Base-by-base conservation (phyloP, 345 rosid genomes). In the Dovyalis caffra region DNA sequence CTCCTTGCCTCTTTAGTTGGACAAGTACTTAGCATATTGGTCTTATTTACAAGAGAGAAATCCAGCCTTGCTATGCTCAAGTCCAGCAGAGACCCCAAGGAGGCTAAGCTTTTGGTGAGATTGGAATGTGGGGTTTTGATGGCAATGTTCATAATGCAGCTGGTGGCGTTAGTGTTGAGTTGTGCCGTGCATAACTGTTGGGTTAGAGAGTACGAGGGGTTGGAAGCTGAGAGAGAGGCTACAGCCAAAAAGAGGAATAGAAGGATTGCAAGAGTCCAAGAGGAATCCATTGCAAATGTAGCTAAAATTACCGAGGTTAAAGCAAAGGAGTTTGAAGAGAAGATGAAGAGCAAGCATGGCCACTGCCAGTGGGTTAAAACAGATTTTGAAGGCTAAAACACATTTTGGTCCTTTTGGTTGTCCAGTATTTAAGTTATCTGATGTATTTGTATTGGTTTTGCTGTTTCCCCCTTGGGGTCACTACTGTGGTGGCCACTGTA, bases 61-160 rank as follows among this genome's bases (percentile, higher is more conserved):
- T 64, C 84, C 0, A 85, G 93, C 49, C 86, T 89, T n/a, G 75
- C 83, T 3, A 66, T 85, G 87, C 78, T 87, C 57, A 82, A 77
- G 67, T 82, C 91, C 15, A 51, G 63, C 2, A 65, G 88, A 68
- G 93, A 91, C 71, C 82, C 86, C 0, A 87, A 61, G 65, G 93
- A 89, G 81, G 87, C 90, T 1, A 90, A 86, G 81, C 33, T 89
- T 14, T 76, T 90, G 80, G 88, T 82, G 82, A 89, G 95, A 76
- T 62, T 86, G 66, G 92, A 89, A 67, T 89, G 91, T 66, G 91
- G 89, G 84, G 57, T 85, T 29, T 73, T 87, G 72, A 85, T 84
- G 91, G 89, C 86, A 9, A 86, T 89, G 91, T 2, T 82, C 68
- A 58, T 84, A 28, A 67, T 86, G 73, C 91, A 89, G 73, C 8